Conservation (phyloP, 2,329 filamentous ascomycete genomes). For the Phoma sp. region DNA sequence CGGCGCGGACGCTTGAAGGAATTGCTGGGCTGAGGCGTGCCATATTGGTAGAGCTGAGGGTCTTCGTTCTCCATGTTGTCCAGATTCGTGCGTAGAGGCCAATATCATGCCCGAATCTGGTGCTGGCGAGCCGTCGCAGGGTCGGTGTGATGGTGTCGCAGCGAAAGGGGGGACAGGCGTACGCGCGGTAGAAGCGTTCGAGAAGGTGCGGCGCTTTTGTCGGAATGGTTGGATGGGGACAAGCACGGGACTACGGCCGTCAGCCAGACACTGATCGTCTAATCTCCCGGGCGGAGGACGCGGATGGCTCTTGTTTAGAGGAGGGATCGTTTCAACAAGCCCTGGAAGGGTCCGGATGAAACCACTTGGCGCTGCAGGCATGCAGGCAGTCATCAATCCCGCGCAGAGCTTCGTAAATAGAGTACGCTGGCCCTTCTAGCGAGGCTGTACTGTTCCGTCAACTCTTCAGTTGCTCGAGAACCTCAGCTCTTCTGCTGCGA, state of each 20-base stretch:
- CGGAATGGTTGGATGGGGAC: conserved; percentile 36
- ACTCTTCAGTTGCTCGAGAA: conserved; percentile 5
- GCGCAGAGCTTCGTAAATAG: conserved; percentile 42
- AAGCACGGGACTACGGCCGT: conserved; percentile 44
- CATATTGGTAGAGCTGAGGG: conserved; percentile 45
- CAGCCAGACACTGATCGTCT: conserved; percentile 50
- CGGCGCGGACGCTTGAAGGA: conserved; percentile 48
- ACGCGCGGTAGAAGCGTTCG: conserved; percentile 42
- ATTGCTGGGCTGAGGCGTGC: conserved; percentile 44
- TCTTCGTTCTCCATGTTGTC: conserved; percentile 50
- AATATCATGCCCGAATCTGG: conserved; percentile 47
- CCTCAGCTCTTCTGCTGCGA: conserved; percentile 6
- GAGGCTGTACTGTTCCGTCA: conserved; percentile 20
- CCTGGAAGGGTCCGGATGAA: conserved; percentile 33
- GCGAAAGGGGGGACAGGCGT: conserved; percentile 34
- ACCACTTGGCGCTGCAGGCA: conserved; percentile 47
- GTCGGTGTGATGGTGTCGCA: conserved; percentile 32
- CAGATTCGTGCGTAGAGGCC: conserved; percentile 35
- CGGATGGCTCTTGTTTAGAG: conserved; percentile 49
- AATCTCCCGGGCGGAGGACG: conserved; percentile 48
- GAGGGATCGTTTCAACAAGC: conserved; percentile 43
- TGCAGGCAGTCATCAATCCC: conserved; percentile 44
- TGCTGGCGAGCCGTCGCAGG: conserved; percentile 39
- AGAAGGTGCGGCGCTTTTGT: conserved; percentile 45
- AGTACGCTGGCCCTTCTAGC: conserved; percentile 32